A percentile compares a stretch with the other conserved stretches of the same genome.
Evolutionary conservation across 441 rosid species (phyloP).

Genomic region (Populus hybrid): DNA sequence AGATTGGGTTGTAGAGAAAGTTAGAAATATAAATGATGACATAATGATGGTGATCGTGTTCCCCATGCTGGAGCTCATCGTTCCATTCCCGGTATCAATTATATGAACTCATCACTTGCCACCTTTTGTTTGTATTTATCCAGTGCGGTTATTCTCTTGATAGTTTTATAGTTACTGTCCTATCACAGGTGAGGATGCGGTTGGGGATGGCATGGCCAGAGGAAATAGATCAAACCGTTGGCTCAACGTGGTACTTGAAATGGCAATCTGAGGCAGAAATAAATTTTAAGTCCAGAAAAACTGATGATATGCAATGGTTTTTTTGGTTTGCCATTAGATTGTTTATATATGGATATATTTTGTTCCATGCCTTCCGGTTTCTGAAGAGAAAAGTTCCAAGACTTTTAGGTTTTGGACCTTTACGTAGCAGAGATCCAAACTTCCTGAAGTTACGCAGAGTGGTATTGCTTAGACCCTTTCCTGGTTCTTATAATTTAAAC

Average conservation of each 20-base stretch:
- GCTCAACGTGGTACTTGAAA: conserved; percentile 79
- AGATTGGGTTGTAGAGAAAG: conserved; percentile 45
- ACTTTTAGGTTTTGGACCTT: conserved; percentile 81
- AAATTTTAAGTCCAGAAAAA: conserved; percentile 58
- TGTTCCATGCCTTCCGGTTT: conserved; percentile 61
- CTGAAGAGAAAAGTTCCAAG: conserved; percentile 67
- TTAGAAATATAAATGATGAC: conserved; percentile 69
- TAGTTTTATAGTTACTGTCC: conserved; percentile 17
- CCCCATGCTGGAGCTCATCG: conserved; percentile 60
- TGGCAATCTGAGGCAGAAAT: conserved; percentile 88
- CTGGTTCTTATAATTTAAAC: neutral
- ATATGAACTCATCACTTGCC: conserved; percentile 17
- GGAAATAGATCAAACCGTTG: conserved; percentile 70
- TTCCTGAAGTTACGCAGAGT: conserved; percentile 66
- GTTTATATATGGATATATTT: conserved; percentile 53
- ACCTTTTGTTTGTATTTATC: conserved; percentile 7
- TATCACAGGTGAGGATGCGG: conserved; percentile 60
- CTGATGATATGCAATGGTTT: conserved; percentile 57
- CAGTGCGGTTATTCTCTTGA: neutral
- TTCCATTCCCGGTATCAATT: conserved; percentile 75
- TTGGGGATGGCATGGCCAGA: conserved; percentile 97
- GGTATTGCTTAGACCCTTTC: conserved; percentile 44
- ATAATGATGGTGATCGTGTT: conserved; percentile 59
- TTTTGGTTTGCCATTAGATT: conserved; percentile 69
- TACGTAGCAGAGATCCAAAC: conserved; percentile 72